Evolutionary conservation across 2,329 filamentous ascomycete genomes (phyloP), one percentile per base, ranked within the genome.

Genomic region (Pezicula carpinea): DNA sequence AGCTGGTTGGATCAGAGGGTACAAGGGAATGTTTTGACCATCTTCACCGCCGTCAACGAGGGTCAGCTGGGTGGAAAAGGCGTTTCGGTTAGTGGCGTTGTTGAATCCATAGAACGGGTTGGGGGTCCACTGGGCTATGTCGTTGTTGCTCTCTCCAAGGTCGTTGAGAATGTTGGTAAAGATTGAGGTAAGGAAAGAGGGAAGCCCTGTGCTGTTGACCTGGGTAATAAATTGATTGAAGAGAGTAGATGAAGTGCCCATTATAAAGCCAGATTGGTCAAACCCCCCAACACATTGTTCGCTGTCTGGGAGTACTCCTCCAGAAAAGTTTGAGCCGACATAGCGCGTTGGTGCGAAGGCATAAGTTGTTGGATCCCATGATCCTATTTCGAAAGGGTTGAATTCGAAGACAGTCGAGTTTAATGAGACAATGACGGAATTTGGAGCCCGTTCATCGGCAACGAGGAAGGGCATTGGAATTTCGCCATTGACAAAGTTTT

Each of bases 191-290:
- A 80, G 59, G 29, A 75, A 66, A 1, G 70, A 62, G 2, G 74
- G 74, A 1, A 76, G 62, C 21, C 69, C 66, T 18, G 66, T 64
- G 8, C 63, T 65, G 53, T 88, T 77, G 46, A 92, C 71, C 10
- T 80, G 68, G 3, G 90, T 72, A 15, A 95, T 68, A 58, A 87
- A 78, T 58, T 82, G 73, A 69, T 95, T 96, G 75, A 96, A 96
- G 2, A 96, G 74, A 0, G 87, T 85, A 1, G 84, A 89, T 18
- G 85, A 89, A 0, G 90, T 95, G 43, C 90, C 90, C 80, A 95
- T 89, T 21, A 95, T 72, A 61, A 80, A 96, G 6, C 88, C 88
- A 19, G 79, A 78, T 57, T 90, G 90, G 66, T 96, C 91, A 53
- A 90, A 90, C 1, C 91, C 91, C 6, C 77, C 73, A 14, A 95